Evolutionary conservation across 768 basidiomycete species (phyloP).

Genomic region (Porphyrellus cyaneotinctus): DNA sequence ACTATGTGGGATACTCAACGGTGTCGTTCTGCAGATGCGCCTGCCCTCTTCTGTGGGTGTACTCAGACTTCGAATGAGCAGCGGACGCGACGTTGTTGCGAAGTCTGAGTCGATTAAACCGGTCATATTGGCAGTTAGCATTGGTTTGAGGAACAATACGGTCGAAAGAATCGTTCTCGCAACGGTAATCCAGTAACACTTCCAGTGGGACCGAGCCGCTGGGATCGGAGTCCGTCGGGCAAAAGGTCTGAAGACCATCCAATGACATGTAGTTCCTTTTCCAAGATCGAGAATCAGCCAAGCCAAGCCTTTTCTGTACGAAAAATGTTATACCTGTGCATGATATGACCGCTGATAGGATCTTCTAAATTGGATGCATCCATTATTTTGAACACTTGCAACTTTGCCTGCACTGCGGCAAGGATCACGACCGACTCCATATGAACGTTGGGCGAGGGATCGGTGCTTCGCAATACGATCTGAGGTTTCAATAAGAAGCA

Average conservation of each 20-base stretch:
- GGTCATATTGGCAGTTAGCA: constrained; percentile 84
- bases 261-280: constrained; percentile 73
- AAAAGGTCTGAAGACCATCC: constrained; percentile 83
- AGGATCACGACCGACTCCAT: constrained; percentile 61
- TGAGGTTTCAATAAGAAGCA: constrained; percentile 91
- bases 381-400: constrained; percentile 77
- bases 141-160: constrained; percentile 88
- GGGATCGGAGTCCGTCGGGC: constrained; percentile 48
- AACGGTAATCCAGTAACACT: constrained; percentile 79
- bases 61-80: constrained; percentile 38
- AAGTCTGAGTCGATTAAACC: constrained; percentile 87
- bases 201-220: constrained; percentile 79
- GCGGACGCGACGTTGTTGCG: constrained; percentile 64
- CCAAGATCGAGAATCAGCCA: constrained; percentile 1
- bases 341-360: constrained; percentile 78
- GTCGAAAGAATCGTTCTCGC: constrained; percentile 80
- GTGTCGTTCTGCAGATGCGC: constrained; percentile 62
- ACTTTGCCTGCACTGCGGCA: constrained; percentile 74
- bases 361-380: constrained; percentile 77
- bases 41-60: constrained; percentile 22
- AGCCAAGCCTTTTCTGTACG: background rate
- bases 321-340: constrained; percentile 61
- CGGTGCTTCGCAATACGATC: constrained; percentile 68
- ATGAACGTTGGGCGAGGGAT: constrained; percentile 30
- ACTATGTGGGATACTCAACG: constrained; percentile 35